Base-by-base conservation (phyloP, 108 stramenopile species). In the Nitzschia inconspicua region DNA sequence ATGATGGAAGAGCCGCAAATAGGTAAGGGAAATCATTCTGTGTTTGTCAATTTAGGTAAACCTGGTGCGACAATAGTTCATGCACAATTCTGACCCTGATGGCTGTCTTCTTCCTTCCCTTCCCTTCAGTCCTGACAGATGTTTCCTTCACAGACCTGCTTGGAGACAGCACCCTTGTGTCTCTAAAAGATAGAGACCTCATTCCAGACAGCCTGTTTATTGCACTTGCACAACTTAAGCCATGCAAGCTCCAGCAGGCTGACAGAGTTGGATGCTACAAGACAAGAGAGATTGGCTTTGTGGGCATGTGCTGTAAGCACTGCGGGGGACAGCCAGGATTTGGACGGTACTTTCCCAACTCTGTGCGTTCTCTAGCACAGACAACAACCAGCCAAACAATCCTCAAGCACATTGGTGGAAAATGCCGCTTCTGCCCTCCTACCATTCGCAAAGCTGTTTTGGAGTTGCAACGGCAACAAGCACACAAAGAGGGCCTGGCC, bases 331-430 rank as follows among this genome's bases (percentile, higher is more conserved):
- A 79, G 36, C 84, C 82, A 6, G 81, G 84, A 23, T 80, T 75
- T 66, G 87, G 87, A 31, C 63, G 75, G 2, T 89, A 73, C 63
- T 89, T 77, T 44, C 88, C 88, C 5, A 80, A 74, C 42, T 76
- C 80, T 20, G 58, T 77, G 13, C 70, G 80, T 18, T 79, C 73
- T 49, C 60, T 89, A n/a, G 80, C 83, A 3, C 88, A 89, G 57
- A 89, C 88, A 8, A 89, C 88, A 0, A 89, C 88, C 1, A 72
- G 65, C 47, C 84, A 84, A 49, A 84, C 88, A 7, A 86, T 89
- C 40, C 69, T 89, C 41, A 89, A 89, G 69, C 84, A 88, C 56
- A 73, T 88, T 44, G 72, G 72, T 9, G 48, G 52, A 32, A 82
- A 84, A 36, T 88, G 86, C 63, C 63, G 78, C 22, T 66, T 68